Evolutionary conservation across 345 rosid genomes (phyloP).

Genomic region (Lenwebbia sp.): DNA sequence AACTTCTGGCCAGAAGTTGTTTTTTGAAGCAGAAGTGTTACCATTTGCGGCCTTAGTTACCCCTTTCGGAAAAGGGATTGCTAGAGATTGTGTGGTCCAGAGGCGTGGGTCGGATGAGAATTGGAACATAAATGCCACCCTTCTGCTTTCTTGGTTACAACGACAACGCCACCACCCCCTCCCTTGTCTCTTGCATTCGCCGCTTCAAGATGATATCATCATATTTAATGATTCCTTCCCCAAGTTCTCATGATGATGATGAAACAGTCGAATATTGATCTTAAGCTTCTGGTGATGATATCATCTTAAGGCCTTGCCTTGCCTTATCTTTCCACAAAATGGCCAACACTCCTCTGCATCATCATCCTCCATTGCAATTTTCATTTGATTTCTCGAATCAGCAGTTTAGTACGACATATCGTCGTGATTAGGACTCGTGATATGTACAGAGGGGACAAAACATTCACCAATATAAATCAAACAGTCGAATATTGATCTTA

Average conservation of each 20-base stretch:
- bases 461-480: not conserved
- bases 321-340: too few species aligned
- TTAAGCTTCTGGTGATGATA: too few species aligned
- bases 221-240: not conserved
- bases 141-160: not conserved
- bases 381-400: not conserved
- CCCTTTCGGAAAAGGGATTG: not conserved
- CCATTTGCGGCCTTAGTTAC: too few species aligned
- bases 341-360: not conserved
- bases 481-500: not conserved
- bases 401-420: not conserved
- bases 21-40: too few species aligned
- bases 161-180: not conserved
- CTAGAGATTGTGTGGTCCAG: not conserved
- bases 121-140: not conserved
- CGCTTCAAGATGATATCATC: not conserved
- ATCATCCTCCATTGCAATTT: not conserved
- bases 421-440: not conserved
- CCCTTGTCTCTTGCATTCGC: not conserved
- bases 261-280: not conserved
- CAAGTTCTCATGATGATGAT: not conserved
- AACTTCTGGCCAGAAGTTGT: too few species aligned
- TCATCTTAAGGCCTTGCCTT: too few species aligned
- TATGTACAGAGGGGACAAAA: not conserved
- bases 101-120: not conserved